A percentile compares a stretch with the other conserved stretches of the same genome.
phyloP scores from a whole-genome alignment of 176 grass and related monocot species.

The Otatea glauca region DNA sequence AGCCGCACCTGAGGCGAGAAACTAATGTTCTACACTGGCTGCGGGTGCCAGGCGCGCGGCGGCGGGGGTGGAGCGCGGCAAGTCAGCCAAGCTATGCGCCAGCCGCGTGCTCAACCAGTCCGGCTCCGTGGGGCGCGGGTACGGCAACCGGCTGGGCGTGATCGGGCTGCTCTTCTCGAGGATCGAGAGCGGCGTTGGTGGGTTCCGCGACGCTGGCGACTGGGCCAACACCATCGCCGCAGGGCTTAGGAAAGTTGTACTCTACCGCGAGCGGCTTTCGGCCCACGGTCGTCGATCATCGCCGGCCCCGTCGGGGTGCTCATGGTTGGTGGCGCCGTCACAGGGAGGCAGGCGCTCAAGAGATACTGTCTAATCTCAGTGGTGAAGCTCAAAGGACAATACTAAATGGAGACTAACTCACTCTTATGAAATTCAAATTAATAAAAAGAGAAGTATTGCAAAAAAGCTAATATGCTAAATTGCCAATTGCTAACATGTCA shows the following conservation, averaged over 20 bases:
- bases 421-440: too few species aligned
- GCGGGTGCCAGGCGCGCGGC: conserved; percentile 50
- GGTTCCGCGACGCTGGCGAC: conserved; percentile 59
- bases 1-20: conserved; percentile 60
- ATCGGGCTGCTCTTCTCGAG: conserved; percentile 64
- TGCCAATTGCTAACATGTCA: too few species aligned
- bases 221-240: conserved; percentile 78
- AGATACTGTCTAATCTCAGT: conserved; percentile 49
- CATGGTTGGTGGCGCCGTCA: conserved; percentile 58
- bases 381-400: too few species aligned
- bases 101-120: conserved; percentile 72
- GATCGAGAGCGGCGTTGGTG: conserved; percentile 58
- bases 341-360: conserved; percentile 49
- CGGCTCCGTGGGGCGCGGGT: conserved; percentile 62
- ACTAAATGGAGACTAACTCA: too few species aligned
- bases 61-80: conserved; percentile 54
- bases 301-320: conserved; percentile 62
- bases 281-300: conserved; percentile 56
- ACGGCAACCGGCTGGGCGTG: conserved; percentile 62
- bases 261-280: conserved; percentile 48
- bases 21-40: conserved; percentile 56
- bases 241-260: conserved; percentile 57
- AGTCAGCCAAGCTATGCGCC: conserved; percentile 68
- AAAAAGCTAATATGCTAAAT: too few species aligned
- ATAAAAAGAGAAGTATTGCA: too few species aligned